Evolutionary conservation across 2,329 filamentous ascomycete genomes (phyloP), one percentile per base, ranked within the genome.

Genomic region (Cryphonectria naterciae): DNA sequence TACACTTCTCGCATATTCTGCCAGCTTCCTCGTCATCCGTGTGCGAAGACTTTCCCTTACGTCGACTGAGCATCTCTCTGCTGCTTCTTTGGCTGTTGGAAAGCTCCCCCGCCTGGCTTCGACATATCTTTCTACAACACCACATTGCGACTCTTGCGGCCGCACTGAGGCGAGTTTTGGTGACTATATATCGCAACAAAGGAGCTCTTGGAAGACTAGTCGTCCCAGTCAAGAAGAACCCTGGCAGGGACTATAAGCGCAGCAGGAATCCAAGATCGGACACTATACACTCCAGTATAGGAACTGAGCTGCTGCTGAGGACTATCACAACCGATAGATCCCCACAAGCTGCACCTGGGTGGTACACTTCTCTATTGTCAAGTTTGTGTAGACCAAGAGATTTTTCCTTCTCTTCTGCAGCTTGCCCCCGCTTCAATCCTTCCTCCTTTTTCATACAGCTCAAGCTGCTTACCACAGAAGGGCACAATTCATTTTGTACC

Each of bases 1-100:
- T 67, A 65, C 69, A 61, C 60, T 73, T 73, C 65, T 72, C 72
- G 70, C 70, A 73, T 73, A 70, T 72, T 68, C 61, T 72, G 66
- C 66, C 70, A 68, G 70, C 67, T 67, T 65, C 19, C 19, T 68
- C 67, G 49, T 66, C 64, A 17, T 41, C 66, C 69, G 66, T 63
- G 69, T 68, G 69, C 71, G 71, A 71, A 62, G 64, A 61, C 67
- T 71, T 69, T 71, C 69, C 46, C 71, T 71, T 71, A 46, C 63
- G 66, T 71, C 58, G 71, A 68, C 69, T 67, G 65, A 62, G 63
- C 65, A 65, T 62, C 68, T 62, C 32, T 64, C 56, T 54, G 62
- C 68, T 70, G 69, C 68, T 68, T 54, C 41, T 68, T 60, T 68
- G 66, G 65, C 65, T 49, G 68, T 68, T 70, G 62, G 46, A 68